Conservation (phyloP, 2,329 filamentous ascomycete genomes). For the Clarireedia monteithiana region DNA sequence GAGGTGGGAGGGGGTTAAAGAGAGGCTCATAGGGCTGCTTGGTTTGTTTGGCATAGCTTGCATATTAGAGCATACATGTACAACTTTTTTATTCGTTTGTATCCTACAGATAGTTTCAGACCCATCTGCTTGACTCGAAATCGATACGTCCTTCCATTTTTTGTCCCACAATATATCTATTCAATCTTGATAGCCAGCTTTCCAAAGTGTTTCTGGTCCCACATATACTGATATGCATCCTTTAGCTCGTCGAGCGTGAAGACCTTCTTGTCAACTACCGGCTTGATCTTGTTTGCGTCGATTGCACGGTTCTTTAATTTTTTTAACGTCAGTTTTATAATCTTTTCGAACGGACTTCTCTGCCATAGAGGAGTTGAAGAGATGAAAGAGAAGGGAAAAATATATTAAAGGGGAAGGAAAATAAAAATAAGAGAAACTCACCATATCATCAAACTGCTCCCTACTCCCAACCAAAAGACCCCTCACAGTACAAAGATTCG, state of each 20-base stretch:
- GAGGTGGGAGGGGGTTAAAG: no score
- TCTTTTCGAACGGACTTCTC: no score
- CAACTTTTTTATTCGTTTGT: no score
- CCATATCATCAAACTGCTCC: slow-evolving; percentile 43
- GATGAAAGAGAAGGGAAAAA: background rate
- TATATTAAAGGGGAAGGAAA: background rate
- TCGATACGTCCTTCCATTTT: no score
- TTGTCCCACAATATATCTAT: background rate
- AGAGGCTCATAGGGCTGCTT: no score
- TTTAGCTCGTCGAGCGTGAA: slow-evolving; percentile 39
- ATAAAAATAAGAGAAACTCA: slow-evolving; percentile 3
- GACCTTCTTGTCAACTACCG: slow-evolving; percentile 38
- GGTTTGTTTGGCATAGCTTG: no score
- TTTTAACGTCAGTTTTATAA: no score
- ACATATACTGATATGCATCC: slow-evolving; percentile 42
- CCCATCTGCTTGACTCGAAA: no score
- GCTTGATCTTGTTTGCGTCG: slow-evolving; percentile 38
- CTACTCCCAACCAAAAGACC: slow-evolving; percentile 41
- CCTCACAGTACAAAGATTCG: slow-evolving; percentile 35
- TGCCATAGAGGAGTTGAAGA: no score
- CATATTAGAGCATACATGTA: no score
- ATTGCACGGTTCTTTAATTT: slow-evolving; percentile 33
- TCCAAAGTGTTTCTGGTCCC: slow-evolving; percentile 34
- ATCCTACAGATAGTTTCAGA: no score
- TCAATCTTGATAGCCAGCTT: slow-evolving; percentile 9